A percentile compares a stretch with the other conserved stretches of the same genome.
Conservation (phyloP, 768 basidiomycete genomes). For the Tulasnella sp. region DNA sequence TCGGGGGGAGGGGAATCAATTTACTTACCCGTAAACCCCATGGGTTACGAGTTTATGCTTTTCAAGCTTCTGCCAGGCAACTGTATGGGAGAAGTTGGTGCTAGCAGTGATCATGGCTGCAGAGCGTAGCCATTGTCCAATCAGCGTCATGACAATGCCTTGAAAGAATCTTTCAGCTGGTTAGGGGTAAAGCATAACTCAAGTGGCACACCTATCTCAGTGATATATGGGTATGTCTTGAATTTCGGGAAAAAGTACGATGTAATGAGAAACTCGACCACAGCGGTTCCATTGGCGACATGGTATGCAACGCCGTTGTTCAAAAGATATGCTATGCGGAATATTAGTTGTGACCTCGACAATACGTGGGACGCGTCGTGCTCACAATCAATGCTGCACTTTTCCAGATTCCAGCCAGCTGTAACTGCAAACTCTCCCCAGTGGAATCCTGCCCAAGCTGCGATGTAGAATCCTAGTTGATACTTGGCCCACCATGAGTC, state of each 20-base stretch:
- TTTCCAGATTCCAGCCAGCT: conserved; percentile 87
- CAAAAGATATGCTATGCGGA: conserved; percentile 65
- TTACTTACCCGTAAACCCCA: conserved; percentile 73
- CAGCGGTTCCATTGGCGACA: conserved; percentile 61
- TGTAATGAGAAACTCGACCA: conserved; percentile 66
- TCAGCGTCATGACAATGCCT: conserved; percentile 54
- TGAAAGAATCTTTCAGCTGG: neutral
- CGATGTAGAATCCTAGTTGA: conserved; percentile 71
- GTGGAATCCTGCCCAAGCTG: conserved; percentile 79
- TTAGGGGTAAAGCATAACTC: neutral
- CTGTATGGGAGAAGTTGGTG: conserved; percentile 82
- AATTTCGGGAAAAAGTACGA: conserved; percentile 51
- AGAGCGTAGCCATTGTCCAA: conserved; percentile 71
- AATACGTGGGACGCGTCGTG: conserved; percentile 15
- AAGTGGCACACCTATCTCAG: conserved; percentile 37
- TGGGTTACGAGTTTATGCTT: conserved; percentile 72
- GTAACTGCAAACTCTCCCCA: conserved; percentile 92
- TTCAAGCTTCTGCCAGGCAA: conserved; percentile 60
- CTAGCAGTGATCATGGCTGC: conserved; percentile 94
- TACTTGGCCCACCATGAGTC: conserved; percentile 49
- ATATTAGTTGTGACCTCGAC: neutral
- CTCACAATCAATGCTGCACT: conserved; percentile 88
- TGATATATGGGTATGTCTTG: conserved; percentile 48
- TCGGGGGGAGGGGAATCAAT: neutral
- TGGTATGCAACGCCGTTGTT: conserved; percentile 84